Base-by-base conservation (phyloP, 2,329 filamentous ascomycete genomes). In the Trichoderma atroviride region DNA sequence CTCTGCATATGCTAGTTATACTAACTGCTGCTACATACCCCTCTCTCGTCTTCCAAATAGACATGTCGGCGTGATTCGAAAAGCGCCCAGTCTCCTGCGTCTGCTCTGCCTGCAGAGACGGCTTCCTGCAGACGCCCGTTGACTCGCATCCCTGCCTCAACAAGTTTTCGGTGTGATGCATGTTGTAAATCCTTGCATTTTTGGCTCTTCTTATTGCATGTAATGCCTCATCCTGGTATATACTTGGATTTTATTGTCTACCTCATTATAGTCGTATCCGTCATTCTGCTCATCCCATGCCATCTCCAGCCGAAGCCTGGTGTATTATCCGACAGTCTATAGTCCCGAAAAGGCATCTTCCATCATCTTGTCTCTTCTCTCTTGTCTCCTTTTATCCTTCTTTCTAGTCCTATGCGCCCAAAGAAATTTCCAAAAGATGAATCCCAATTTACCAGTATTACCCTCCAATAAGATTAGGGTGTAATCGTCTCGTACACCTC, bases 121-220 rank as follows among this genome's bases (percentile, higher is more conserved):
- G 16, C 58, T 70, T 67, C 62, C 62, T 67, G 69, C 69, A 70
- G 24, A 37, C 52, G 63, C 63, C 69, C 69, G 69, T 27, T 40
- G 37, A 53, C 69, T 59, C 52, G 62, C 50, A 60, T 70, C 63
- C 63, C 50, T 67, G 69, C 52, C 27, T n/a, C 24, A 33, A 53
- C 16, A 47, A 62, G 9, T 31, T 69, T 31, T 69, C 60, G 68
- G 68, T 67, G 56, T 70, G 47, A 69, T 69, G 68, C 61, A 57
- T 70, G 56, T 65, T 69, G 22, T 43, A 55, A 43, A 43, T 56
- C 37, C 43, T 47, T 69, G 35, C 27, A 35, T 10, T 31, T 58
- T 29, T n/a, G 27, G 47, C 52, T 47, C 59, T 29, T 22, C 33
- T 3, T 29, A 66, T 27, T 66, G 9, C 53, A 11, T 14, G 6